Base-by-base conservation (phyloP, 139 green algal genomes). In the Chlorella sp. region DNA sequence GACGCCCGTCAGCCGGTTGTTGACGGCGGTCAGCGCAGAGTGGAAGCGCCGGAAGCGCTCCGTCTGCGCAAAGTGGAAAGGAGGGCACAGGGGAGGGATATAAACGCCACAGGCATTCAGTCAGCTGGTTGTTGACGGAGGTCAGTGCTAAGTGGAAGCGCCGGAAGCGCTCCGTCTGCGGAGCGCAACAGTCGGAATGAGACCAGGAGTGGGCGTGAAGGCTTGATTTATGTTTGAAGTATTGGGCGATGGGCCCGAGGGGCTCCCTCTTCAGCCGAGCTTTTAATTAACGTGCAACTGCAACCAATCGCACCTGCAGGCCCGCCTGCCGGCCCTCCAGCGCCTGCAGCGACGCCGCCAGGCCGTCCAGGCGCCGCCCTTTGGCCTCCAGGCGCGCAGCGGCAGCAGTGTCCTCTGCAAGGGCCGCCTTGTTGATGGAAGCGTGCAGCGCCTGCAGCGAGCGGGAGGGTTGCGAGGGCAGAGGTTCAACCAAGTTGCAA, bases 41-140 rank as follows among this genome's bases (percentile, higher is more conserved):
- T 84, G 62, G 73, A 95, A 91, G 24, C 43, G 36, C 11, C 0
- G 28, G 76, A 87, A 93, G 20, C 92, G 90, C 84, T 91, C 75
- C 13, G 83, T 64, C 60, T 92, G 80, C 75, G 93, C 85, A 34
- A 1, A 54, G 8, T 13, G n/a, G 32, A 19, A 41, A 14, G 62
- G 62, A 16, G 62, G 62, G 60, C 60, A 67, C 20, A 32, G 16
- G 20, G 60, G 60, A 34, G 14, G 60, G 20, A 34, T 19, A 19
- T 6, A 67, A 69, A 4, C 62, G 16, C 14, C 13, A 40, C 28
- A 22, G 62, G 34, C 16, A 69, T 28, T 20, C n/a, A 9, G 64
- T 44, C 36, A 92, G 73, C 22, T 83, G 60, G 9, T 3, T 9
- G 51, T 89, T 90, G 48, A 88, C 77, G 28, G 36, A 32, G 3